phyloP scores from a whole-genome alignment of 495 filamentous ascomycete species.

The Aspergillus sclerotioniger region DNA sequence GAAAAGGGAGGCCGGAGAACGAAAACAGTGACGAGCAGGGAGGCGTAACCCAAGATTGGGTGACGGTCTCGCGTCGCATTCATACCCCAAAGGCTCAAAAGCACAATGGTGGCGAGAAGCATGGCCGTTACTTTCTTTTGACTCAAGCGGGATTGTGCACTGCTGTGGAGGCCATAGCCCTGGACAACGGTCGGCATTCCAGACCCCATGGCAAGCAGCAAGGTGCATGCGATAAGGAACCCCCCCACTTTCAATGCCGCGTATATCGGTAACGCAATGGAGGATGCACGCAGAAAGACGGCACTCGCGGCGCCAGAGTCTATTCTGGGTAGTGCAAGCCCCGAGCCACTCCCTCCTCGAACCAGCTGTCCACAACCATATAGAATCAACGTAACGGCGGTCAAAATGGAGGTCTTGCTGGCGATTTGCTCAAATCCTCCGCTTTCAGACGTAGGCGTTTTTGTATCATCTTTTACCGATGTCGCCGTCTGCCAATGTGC shows the following conservation, averaged over 20 bases:
- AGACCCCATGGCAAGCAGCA: slow-evolving; percentile 47
- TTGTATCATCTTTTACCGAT: slow-evolving; percentile 4
- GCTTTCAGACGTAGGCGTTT: background rate
- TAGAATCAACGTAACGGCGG: slow-evolving; percentile 26
- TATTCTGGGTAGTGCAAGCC: slow-evolving; percentile 19
- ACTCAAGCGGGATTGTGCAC: slow-evolving; percentile 21
- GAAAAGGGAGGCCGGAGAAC: slow-evolving; percentile 13
- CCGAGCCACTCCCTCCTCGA: slow-evolving; percentile 12
- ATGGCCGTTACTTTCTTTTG: slow-evolving; percentile 31
- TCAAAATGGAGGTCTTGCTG: slow-evolving; percentile 14
- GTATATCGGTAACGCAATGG: slow-evolving; percentile 55
- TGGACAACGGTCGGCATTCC: slow-evolving; percentile 33
- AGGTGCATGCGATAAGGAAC: slow-evolving; percentile 47
- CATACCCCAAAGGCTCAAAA: slow-evolving; percentile 35
- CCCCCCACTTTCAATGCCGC: slow-evolving; percentile 56
- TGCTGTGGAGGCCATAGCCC: slow-evolving; percentile 7
- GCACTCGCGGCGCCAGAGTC: slow-evolving; percentile 16
- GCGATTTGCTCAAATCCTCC: slow-evolving; percentile 12
- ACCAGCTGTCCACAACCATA: slow-evolving; percentile 29
- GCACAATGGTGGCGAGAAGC: slow-evolving; percentile 25
- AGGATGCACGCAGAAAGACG: slow-evolving; percentile 26
- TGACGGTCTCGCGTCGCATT: slow-evolving; percentile 33
- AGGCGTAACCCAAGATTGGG: slow-evolving; percentile 44
- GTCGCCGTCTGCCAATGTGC: slow-evolving; percentile 17
- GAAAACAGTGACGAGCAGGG: slow-evolving; percentile 44